Percentiles rank a stretch among this genome's conserved stretches.
These are phyloP conservation scores for Drechslera avenae DNA, from an alignment of 2,329 filamentous ascomycete species.

Conservation along the genomic window DNA sequence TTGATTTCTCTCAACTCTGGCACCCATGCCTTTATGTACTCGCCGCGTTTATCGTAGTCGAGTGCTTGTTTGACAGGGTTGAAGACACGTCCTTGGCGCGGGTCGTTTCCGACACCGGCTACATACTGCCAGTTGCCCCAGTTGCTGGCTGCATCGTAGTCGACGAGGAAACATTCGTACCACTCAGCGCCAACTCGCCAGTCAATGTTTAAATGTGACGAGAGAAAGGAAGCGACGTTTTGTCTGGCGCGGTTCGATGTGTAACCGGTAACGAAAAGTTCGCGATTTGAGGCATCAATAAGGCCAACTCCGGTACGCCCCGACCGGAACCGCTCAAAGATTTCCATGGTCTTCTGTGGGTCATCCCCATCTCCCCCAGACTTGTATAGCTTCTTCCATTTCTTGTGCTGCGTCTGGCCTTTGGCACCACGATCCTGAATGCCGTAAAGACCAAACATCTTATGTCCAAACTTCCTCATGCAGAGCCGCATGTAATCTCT, in stretches of 20 bases:
- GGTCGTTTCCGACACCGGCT: constrained; percentile 79
- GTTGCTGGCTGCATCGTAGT: constrained; percentile 77
- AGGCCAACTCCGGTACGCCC: constrained; percentile 76
- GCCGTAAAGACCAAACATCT: constrained; percentile 68
- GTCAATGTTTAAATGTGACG: constrained; percentile 75
- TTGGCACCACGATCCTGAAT: constrained; percentile 55
- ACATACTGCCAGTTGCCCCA: constrained; percentile 88
- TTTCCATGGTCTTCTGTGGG: constrained; percentile 49
- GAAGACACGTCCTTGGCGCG: constrained; percentile 73
- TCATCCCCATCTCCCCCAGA: constrained; percentile 47
- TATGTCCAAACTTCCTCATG: constrained; percentile 69
- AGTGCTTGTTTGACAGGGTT: constrained; percentile 82
- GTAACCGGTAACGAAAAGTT: constrained; percentile 76
- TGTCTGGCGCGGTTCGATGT: constrained; percentile 77
- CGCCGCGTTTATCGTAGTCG: constrained; percentile 73
- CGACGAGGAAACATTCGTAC: constrained; percentile 76
- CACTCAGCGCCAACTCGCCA: constrained; percentile 83
- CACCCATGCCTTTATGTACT: constrained; percentile 75
- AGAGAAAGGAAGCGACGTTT: constrained; percentile 75
- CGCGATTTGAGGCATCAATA: constrained; percentile 77
- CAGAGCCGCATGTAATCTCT: constrained; percentile 82
- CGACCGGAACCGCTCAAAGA: constrained; percentile 63
- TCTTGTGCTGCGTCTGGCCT: constrained; percentile 43
- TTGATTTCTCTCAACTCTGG: constrained; percentile 65
- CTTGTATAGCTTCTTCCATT: constrained; percentile 37